Evolutionary conservation across 2,329 filamentous ascomycete genomes (phyloP).

Genomic region (Decorospora gaudefroyi): DNA sequence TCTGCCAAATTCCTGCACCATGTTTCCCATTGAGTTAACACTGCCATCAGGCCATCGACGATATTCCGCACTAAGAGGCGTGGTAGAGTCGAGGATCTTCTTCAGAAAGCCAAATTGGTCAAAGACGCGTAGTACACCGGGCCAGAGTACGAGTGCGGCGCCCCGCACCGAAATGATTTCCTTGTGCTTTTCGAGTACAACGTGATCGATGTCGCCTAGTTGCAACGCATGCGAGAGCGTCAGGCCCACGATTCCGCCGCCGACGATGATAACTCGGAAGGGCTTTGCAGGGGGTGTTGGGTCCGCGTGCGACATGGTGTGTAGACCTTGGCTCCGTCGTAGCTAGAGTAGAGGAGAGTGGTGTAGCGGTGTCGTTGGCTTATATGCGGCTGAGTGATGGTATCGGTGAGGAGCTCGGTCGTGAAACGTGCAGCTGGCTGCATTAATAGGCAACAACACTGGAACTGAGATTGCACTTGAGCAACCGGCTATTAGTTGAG

Average conservation of each 20-base stretch:
- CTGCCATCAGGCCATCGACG: conserved; percentile 24
- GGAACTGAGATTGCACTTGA: too few relatives aligned
- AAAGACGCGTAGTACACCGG: conserved; percentile 25
- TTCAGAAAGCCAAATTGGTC: conserved; percentile 31
- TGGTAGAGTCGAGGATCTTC: conserved; percentile 10
- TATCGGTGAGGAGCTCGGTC: too few relatives aligned
- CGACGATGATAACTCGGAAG: conserved; percentile 25
- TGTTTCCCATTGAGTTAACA: not conserved
- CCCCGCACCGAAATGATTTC: conserved; percentile 27
- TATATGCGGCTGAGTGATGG: too few relatives aligned
- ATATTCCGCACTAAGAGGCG: conserved; percentile 14
- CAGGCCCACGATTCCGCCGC: conserved; percentile 28
- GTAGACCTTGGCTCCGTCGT: too few relatives aligned
- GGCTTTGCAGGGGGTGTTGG: conserved; percentile 13
- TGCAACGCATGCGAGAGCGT: conserved; percentile 27
- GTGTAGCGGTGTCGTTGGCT: too few relatives aligned
- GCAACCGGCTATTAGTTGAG: too few relatives aligned
- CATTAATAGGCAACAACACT: too few relatives aligned
- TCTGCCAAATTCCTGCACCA: conserved; percentile 4
- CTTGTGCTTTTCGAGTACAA: conserved; percentile 31
- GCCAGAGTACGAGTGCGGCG: conserved; percentile 29
- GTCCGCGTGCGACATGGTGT: conserved; percentile 10
- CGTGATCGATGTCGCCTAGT: conserved; percentile 28
- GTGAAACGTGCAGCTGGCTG: too few relatives aligned
- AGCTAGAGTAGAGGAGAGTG: too few relatives aligned